A percentile compares a stretch with the other conserved stretches of the same genome.
phyloP scores from a whole-genome alignment of 2,329 filamentous ascomycete genomes.

The Arthrobotrys conoides region DNA sequence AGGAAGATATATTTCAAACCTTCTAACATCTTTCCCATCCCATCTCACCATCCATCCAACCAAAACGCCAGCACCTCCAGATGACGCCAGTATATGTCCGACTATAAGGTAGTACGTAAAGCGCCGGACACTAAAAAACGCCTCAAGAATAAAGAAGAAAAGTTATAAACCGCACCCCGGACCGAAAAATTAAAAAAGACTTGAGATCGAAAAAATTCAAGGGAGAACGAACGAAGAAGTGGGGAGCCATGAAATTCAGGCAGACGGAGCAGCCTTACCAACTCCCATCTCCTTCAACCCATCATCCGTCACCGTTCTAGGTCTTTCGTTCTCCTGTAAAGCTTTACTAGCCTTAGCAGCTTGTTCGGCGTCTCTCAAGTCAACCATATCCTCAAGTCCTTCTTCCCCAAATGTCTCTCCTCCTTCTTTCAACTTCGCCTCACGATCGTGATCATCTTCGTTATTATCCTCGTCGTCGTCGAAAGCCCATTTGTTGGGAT shows the following conservation, averaged over 20 bases:
- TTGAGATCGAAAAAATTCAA: neutral
- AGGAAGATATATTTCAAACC: neutral
- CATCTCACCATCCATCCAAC: neutral
- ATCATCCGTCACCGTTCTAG: conserved; percentile 5
- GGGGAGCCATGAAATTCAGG: conserved; percentile 15
- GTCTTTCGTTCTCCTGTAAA: conserved; percentile 32
- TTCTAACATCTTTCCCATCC: neutral
- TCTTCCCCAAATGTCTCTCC: neutral
- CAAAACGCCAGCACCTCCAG: neutral
- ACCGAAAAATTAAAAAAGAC: neutral
- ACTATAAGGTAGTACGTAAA: conserved; percentile 7
- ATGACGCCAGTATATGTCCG: conserved; percentile 1
- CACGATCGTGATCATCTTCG: neutral
- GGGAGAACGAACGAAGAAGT: neutral
- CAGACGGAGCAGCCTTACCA: conserved; percentile 55
- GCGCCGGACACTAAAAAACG: conserved; percentile 12
- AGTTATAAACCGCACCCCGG: conserved; percentile 29
- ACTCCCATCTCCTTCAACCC: conserved; percentile 38
- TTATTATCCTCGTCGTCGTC: conserved; percentile 11
- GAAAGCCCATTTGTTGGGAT: conserved; percentile 38
- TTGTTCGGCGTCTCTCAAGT: conserved; percentile 34
- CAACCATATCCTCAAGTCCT: conserved; percentile 26
- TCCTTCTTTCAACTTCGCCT: neutral
- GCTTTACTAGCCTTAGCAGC: conserved; percentile 11
- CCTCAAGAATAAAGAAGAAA: conserved; percentile 1